Evolutionary conservation across 768 basidiomycete genomes (phyloP).

Genomic region (Lactifluus subvellereus): DNA sequence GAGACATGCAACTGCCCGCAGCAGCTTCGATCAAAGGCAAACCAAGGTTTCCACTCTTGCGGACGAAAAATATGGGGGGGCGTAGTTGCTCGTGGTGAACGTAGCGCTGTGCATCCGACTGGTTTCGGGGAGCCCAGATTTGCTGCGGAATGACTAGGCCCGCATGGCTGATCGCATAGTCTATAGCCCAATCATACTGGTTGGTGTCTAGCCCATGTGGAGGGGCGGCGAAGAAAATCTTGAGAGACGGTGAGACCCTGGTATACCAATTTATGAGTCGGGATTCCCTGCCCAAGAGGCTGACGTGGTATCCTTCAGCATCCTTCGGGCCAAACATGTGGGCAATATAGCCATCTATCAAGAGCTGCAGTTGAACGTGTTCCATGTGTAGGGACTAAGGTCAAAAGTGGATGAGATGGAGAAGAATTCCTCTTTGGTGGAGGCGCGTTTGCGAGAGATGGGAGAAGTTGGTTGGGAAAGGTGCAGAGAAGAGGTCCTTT

Average conservation of each 20-base stretch:
- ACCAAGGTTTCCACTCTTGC: neutral
- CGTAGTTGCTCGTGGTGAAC: conserved; percentile 1
- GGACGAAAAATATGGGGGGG: conserved; percentile 14
- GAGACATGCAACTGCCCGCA: neutral
- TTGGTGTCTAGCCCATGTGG: neutral
- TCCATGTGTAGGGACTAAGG: neutral
- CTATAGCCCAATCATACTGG: neutral
- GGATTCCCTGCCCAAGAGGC: neutral
- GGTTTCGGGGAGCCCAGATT: neutral
- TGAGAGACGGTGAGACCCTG: too few relatives aligned
- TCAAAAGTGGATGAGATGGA: neutral
- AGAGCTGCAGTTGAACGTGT: neutral
- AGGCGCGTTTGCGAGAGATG: neutral
- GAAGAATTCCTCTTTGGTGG: neutral
- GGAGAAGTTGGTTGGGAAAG: neutral
- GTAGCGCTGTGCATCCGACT: neutral
- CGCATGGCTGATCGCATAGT: neutral
- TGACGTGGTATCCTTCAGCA: neutral
- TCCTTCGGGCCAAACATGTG: neutral
- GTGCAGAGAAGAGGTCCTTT: neutral
- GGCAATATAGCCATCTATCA: conserved; percentile 13
- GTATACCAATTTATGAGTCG: neutral
- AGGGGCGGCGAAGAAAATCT: neutral
- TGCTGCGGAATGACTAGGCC: conserved; percentile 7
- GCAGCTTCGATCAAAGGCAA: neutral